Conservation (phyloP, 768 basidiomycete genomes). For the Gyrodon lividus region DNA sequence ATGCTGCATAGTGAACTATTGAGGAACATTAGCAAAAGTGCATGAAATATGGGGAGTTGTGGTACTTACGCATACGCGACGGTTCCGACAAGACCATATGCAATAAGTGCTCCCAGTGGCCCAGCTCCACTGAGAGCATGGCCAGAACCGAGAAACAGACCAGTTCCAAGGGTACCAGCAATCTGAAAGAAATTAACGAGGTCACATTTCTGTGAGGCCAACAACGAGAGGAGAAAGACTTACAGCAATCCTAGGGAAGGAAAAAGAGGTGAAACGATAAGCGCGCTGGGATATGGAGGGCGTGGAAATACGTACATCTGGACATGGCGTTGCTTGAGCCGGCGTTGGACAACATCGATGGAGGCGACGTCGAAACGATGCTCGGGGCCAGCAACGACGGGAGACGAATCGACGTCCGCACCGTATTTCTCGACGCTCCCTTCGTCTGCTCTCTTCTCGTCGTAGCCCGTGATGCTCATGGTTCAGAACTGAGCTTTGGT, state of each 20-base stretch:
- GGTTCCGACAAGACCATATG: constrained; percentile 62
- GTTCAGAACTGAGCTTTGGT: not conserved
- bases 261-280: constrained; percentile 45
- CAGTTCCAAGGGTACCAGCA: constrained; percentile 75
- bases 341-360: constrained; percentile 68
- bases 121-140: constrained; percentile 58
- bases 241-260: constrained; percentile 63
- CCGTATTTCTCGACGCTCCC: constrained; percentile 11
- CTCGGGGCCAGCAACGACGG: constrained; percentile 16
- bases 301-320: constrained; percentile 57
- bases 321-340: constrained; percentile 75
- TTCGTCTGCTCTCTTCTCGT: not conserved
- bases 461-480: not conserved
- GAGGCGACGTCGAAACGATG: constrained; percentile 56
- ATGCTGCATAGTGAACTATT: constrained; percentile 59
- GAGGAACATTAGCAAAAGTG: constrained; percentile 33
- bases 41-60: constrained; percentile 45
- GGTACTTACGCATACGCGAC: constrained; percentile 57
- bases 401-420: not conserved
- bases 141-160: constrained; percentile 72
- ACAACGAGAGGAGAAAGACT: constrained; percentile 31
- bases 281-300: not conserved
- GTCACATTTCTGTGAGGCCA: not conserved
- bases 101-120: constrained; percentile 64
- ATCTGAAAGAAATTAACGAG: constrained; percentile 45